These are phyloP conservation scores for Wallacemonas rigidus DNA, from an alignment of 208 protist species.

Conservation along the genomic window DNA sequence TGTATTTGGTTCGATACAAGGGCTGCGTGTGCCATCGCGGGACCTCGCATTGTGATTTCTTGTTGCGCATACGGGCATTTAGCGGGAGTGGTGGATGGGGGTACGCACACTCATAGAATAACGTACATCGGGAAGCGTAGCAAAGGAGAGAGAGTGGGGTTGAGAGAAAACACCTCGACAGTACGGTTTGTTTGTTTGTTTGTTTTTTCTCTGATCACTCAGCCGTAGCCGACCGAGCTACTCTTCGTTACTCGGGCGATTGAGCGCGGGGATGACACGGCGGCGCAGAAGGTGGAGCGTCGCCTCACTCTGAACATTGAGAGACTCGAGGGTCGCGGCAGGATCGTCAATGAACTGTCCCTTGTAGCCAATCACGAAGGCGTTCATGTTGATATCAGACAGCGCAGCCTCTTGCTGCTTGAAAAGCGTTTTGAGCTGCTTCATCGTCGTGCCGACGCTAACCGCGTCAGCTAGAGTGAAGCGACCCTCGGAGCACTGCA, in stretches of 20 bases:
- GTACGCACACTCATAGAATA: no score
- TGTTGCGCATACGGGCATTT: background rate
- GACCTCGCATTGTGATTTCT: background rate
- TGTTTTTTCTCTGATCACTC: background rate
- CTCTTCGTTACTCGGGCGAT: conserved; percentile 18
- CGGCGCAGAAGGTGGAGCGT: conserved; percentile 53
- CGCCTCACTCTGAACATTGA: conserved; percentile 24
- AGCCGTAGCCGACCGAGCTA: background rate
- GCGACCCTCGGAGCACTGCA: conserved; percentile 70
- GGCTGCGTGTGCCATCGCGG: no score
- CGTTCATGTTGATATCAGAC: conserved; percentile 54
- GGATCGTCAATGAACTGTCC: conserved; percentile 47
- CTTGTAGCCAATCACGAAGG: conserved; percentile 45
- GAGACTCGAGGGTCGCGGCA: conserved; percentile 31
- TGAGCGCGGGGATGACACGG: conserved; percentile 28
- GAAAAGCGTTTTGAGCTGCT: conserved; percentile 45
- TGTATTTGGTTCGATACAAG: no score
- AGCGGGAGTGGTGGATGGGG: background rate
- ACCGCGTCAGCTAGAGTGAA: conserved; percentile 35
- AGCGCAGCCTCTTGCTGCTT: conserved; percentile 26
- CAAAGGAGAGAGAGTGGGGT: no score
- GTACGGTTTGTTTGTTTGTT: conserved; percentile 6
- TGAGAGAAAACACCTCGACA: no score
- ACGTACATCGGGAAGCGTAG: no score
- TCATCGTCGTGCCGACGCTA: conserved; percentile 35